phyloP scores from a whole-genome alignment of 106 monocot genomes.

The Acorus gramineus region DNA sequence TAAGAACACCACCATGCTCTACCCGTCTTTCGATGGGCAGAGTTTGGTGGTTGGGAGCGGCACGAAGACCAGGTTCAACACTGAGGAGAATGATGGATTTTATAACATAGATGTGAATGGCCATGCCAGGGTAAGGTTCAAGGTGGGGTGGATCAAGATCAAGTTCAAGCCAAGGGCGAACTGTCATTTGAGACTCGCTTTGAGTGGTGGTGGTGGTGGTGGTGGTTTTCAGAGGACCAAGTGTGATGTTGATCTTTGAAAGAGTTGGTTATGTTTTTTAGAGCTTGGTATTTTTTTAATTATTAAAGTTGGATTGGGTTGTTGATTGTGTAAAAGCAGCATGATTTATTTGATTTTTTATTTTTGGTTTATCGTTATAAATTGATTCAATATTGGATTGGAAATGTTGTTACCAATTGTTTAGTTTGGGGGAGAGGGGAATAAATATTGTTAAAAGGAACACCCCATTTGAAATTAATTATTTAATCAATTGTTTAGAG shows the following conservation, averaged over 20 bases:
- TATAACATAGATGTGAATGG: slow-evolving; percentile 10
- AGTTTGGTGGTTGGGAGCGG: slow-evolving; percentile 1
- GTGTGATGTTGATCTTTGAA: slow-evolving; percentile 6
- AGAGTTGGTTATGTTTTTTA: no score
- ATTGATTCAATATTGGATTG: no score
- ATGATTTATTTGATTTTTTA: no score
- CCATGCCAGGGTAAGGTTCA: slow-evolving; percentile 19
- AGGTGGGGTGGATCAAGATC: slow-evolving; percentile 18
- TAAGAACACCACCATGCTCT: slow-evolving; percentile 15
- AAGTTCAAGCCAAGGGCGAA: slow-evolving; percentile 21
- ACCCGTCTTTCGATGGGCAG: slow-evolving; percentile 2
- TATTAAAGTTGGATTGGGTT: no score
- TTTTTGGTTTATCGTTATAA: no score
- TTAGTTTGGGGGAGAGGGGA: no score
- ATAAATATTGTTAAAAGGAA: no score
- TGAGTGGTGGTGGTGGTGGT: not conserved
- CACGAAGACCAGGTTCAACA: not conserved
- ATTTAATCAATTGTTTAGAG: no score
- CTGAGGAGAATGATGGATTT: slow-evolving; percentile 19
- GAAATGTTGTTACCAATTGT: no score
- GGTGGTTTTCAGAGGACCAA: slow-evolving; percentile 7
- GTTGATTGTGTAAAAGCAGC: no score
- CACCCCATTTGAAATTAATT: no score
- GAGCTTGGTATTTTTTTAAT: no score
- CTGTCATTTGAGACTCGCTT: slow-evolving; percentile 13